Evolutionary conservation across 352 stramenopile species (phyloP).

Genomic region (Pythium plurisporium): DNA sequence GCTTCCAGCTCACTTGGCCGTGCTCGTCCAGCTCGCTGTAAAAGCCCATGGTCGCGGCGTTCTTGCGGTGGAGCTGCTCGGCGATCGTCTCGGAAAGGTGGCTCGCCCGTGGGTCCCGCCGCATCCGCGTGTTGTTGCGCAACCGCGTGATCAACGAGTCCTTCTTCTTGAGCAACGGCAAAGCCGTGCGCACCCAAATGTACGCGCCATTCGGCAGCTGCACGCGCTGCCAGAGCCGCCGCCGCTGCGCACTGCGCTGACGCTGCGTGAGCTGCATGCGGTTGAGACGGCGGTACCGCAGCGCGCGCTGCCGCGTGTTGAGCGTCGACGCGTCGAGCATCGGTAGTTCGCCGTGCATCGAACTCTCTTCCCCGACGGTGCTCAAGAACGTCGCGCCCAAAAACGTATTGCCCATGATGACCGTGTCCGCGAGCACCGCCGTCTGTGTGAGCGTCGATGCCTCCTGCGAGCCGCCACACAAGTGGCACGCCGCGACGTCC

Average conservation of each 20-base stretch:
- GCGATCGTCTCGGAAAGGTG: constrained; percentile 25
- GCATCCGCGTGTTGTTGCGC: constrained; percentile 23
- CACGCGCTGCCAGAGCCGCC: constrained; percentile 36
- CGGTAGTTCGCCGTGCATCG: constrained; percentile 4
- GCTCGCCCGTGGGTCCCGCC: constrained; percentile 8
- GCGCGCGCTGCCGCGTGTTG: constrained; percentile 30
- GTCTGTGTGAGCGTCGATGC: constrained; percentile 16
- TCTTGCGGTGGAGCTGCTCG: constrained; percentile 43
- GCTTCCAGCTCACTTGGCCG: constrained; percentile 23
- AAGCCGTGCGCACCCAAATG: constrained; percentile 34
- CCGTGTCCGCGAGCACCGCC: constrained; percentile 17
- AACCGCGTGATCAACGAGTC: constrained; percentile 26
- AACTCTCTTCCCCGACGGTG: not conserved
- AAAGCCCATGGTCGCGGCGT: constrained; percentile 30
- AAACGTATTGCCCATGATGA: constrained; percentile 26
- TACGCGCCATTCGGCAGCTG: constrained; percentile 31
- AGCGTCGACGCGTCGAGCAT: constrained; percentile 18
- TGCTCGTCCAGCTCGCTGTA: constrained; percentile 28
- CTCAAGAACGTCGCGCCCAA: constrained; percentile 20
- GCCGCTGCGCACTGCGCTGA: constrained; percentile 31
- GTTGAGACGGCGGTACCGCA: constrained; percentile 37
- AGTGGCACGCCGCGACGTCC: constrained; percentile 21
- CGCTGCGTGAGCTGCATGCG: constrained; percentile 39
- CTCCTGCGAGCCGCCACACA: constrained; percentile 34
- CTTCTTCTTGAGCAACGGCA: constrained; percentile 19